Percentiles rank a stretch among this genome's conserved stretches.
These are phyloP conservation scores for Iris pallida DNA, from an alignment of 116 monocot species.

Conservation along the genomic window DNA sequence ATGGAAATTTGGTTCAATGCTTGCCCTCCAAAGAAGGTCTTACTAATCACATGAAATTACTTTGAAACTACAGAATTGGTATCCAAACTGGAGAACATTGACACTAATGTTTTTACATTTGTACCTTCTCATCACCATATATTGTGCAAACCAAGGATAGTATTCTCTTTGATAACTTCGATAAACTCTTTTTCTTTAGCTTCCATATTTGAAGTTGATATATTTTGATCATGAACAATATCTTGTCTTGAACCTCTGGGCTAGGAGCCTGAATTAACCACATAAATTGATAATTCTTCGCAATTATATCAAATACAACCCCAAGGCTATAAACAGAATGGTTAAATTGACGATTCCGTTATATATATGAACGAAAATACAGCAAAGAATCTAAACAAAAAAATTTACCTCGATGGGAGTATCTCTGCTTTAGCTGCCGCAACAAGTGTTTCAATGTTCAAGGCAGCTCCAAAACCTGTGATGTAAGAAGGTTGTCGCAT, in stretches of 20 bases:
- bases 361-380: too few species aligned
- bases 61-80: neutral
- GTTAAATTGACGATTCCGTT: neutral
- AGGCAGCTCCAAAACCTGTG: slow-evolving; percentile 86
- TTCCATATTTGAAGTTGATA: slow-evolving; percentile 75
- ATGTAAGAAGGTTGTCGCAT: slow-evolving; percentile 62
- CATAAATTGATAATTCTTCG: neutral
- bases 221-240: slow-evolving; percentile 95
- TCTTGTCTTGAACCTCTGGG: slow-evolving; percentile 85
- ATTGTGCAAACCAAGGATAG: slow-evolving; percentile 93
- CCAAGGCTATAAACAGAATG: neutral
- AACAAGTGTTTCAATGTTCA: slow-evolving; percentile 95
- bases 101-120: neutral
- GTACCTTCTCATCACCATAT: slow-evolving; percentile 99
- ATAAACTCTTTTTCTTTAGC: slow-evolving; percentile 87
- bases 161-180: slow-evolving; percentile 78
- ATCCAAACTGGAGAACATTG: neutral
- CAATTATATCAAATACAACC: neutral
- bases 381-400: neutral
- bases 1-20: slow-evolving; percentile 98
- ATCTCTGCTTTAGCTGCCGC: slow-evolving; percentile 92
- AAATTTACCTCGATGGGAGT: slow-evolving; percentile 76
- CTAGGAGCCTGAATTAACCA: slow-evolving; percentile 60
- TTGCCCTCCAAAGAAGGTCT: slow-evolving; percentile 57
- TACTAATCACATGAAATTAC: neutral